Base-by-base conservation (phyloP, 441 rosid genomes). In the Bruguiera hainesii region DNA sequence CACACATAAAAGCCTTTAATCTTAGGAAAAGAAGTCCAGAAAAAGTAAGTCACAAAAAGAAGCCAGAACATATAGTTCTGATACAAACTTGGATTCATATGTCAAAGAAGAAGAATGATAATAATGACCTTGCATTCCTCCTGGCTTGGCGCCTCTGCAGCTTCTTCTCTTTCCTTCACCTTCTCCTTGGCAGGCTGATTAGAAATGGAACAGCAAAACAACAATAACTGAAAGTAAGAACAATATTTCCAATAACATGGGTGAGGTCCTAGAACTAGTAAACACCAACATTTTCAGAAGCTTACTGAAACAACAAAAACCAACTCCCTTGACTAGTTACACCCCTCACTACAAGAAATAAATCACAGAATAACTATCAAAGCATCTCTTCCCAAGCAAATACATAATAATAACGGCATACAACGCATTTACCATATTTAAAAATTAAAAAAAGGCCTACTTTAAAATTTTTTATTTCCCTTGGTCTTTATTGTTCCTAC, bases 51-150 rank as follows among this genome's bases (percentile, higher is more conserved):
- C 18, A 23, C 16, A 55, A 23, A 23, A 55, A 42, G 48, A 42
- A 42, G 48, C 48, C 48, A 42, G 48, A 13, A 42, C 48, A 11
- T 11, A 13, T 13, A 42, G 48, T 42, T 42, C 13, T 13, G 13
- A 42, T 11, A 18, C 13, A 42, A 42, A 42, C 18, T 55, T 55
- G 58, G 28, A 23, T 55, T 26, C 58, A 8, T 23, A 23, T 23
- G 58, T 23, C 58, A 55, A 55, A 26, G 13, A 25, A 20, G 21
- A 20, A 55, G 25, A 21, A 33, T 18, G 37, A 59, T 48, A 49
- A 62, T 56, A 75, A 33, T 52, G 68, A 95, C 99, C 98, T 92
- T 95, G 98, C 98, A 92, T 78, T 92, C 96, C 50, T 78, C 66
- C 82, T 73, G 92, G 68, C 76, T 78, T 4, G 74, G 56, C 42